Base-by-base conservation (phyloP, 2,329 filamentous ascomycete genomes). In the Colletotrichum shisoi region DNA sequence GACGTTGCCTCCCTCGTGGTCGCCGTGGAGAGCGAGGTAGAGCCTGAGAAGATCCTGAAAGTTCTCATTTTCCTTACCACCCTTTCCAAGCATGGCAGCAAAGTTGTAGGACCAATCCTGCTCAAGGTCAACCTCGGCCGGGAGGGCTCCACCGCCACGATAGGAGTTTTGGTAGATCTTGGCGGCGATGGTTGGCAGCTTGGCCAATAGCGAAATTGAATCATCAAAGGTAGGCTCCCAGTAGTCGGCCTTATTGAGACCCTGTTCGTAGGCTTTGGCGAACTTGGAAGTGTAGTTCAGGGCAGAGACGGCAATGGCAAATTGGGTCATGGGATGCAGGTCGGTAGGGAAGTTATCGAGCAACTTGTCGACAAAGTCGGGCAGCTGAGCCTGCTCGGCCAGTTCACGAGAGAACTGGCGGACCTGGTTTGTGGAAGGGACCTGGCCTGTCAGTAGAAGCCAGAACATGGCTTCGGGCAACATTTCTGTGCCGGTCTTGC, bases 51-150 rank as follows among this genome's bases (percentile, higher is more conserved):
- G 85, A 75, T 99, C 95, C 78, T 98, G 94, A 86, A 99, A 97
- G 78, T 92, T 91, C 81, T 94, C 92, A 73, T 98, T 90, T 80
- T 96, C 85, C 79, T 90, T 88, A 72, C 93, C 93, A 57, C 90
- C 87, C 83, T 96, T 97, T 75, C 94, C 94, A 61, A 98, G 87
- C 88, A 98, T 93, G 71, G 93, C 92, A 52, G 95, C 95, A 75
- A 97, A 99, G 85, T 99, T 99, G 85, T 97, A 96, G 0, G 94
- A 91, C 95, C 95, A 99, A 80, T 99, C 95, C 81, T 97, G 92
- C 72, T 91, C 85, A 65, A 87, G 80, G 74, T 99, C 94, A 57
- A 96, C 83, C 78, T 91, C 83, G 73, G 90, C 87, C 9, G 92
- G 89, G 70, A 97, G 84, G 71, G 91, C 83, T 75, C 90, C 89